These are phyloP conservation scores for Fusarium decemcellulare DNA, from an alignment of 2,329 filamentous ascomycete genomes.

Conservation along the genomic window DNA sequence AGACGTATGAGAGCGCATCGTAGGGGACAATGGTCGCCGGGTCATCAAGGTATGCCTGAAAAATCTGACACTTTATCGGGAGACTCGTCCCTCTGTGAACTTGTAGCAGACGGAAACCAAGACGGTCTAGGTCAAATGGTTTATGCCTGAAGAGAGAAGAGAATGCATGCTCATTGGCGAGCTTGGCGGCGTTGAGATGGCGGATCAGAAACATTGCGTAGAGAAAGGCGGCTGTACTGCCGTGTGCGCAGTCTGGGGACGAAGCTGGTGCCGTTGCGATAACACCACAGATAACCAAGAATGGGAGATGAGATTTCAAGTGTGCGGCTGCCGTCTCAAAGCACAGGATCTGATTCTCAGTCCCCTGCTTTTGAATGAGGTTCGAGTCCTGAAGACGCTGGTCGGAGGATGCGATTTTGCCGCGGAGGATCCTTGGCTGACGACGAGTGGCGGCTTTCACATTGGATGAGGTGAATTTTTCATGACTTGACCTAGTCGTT, in stretches of 20 bases:
- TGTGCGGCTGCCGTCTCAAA: neutral
- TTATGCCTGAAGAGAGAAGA: neutral
- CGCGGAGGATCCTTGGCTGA: neutral
- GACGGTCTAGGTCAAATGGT: neutral
- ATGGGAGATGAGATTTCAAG: neutral
- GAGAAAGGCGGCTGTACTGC: neutral
- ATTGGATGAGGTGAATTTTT: neutral
- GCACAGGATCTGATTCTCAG: neutral
- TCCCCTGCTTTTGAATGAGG: accelerated
- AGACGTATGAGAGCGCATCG: slow-evolving; percentile 19
- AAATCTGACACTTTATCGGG: neutral
- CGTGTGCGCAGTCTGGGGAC: accelerated
- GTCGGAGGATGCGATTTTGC: neutral
- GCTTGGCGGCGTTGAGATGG: accelerated
- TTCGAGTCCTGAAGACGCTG: accelerated
- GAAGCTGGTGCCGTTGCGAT: accelerated
- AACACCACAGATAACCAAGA: neutral
- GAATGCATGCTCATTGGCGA: accelerated
- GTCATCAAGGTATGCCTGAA: neutral
- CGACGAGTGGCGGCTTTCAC: neutral
- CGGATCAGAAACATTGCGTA: neutral
- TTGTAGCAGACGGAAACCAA: neutral
- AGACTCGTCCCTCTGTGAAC: neutral
- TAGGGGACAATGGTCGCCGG: neutral
- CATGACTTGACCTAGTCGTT: neutral